Evolutionary conservation across 495 filamentous ascomycete genomes (phyloP), one percentile per base, ranked within the genome.

Genomic region (Xylona heveae): DNA sequence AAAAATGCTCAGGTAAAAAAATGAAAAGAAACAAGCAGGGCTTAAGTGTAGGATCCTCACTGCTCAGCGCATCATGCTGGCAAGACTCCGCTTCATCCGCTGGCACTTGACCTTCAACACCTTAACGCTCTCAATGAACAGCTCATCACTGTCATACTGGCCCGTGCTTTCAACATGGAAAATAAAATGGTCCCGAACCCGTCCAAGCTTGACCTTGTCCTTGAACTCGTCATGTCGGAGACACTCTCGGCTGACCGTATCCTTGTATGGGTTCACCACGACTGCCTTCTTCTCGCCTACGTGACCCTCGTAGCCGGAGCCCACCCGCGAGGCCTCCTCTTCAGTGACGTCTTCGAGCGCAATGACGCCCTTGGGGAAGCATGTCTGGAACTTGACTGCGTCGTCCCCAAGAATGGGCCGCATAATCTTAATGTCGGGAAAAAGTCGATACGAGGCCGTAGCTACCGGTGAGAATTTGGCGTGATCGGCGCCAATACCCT

Each of bases 381-480:
- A 99, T 28, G 65, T 63, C 24, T 69, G 68, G 44, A 99, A 94
- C 49, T 93, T 90, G 44, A 71, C 66, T 16, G 90, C 90, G 40
- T 92, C 80, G 1, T 58, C 59, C 4, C 84, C 88, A 1, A 88
- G 45, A 32, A 99, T 92, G 12, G 90, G 85, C 36, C 61, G 57
- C 24, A 58, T 47, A 43, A 95, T 94, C 13, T 64, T 59, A 46
- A 99, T 95, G 28, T 71, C 66, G 1, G 90, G 90, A 40, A 99
- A 47, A 6, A 99, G 62, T 12, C 90, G 68, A 55, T 99, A 99
- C 24, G 72, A 72, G 6, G 88, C 85, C 0, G 90, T 92, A 3
- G 85, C 84, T 13, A 99, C 90, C 18, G 90, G 90, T 1, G 80
- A 91, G 61, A 85, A 99, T 49, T 99, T 99, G 29, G 90, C 78